Percentiles rank a stretch among this genome's conserved stretches.
phyloP scores from a whole-genome alignment of 139 green algal species.

The Closterium sp. region DNA sequence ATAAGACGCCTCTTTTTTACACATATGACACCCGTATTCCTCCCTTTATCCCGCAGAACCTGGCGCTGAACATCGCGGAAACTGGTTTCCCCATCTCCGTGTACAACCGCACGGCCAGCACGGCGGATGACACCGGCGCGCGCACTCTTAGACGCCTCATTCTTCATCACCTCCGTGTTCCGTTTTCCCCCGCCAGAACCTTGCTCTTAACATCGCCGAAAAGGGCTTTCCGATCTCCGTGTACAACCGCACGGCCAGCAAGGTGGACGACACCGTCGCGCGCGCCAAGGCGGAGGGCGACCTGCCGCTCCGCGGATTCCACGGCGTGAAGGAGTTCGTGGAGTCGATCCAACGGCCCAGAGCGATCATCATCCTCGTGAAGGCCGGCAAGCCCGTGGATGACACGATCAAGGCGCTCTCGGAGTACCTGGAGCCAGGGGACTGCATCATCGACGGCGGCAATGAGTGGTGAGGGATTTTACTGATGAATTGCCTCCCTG shows the following conservation, averaged over 20 bases:
- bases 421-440: conserved; percentile 86
- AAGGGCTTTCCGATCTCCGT: conserved; percentile 98
- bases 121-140: background rate
- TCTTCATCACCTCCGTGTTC: too few relatives aligned
- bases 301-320: conserved; percentile 74
- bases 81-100: background rate
- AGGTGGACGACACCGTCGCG: conserved; percentile 89
- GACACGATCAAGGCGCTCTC: conserved; percentile 84
- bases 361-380: conserved; percentile 94
- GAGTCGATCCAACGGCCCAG: conserved; percentile 85
- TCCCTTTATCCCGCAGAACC: too few relatives aligned
- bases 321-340: conserved; percentile 93
- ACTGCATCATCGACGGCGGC: conserved; percentile 96
- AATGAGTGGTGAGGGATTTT: conserved; percentile 56
- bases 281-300: conserved; percentile 85
- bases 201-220: conserved; percentile 97
- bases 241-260: conserved; percentile 90
- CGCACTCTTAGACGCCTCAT: too few relatives aligned
- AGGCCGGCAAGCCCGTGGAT: conserved; percentile 94
- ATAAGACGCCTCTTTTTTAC: too few relatives aligned
- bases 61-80: background rate
- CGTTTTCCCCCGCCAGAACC: conserved; percentile 72
- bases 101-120: background rate
- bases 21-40: too few relatives aligned
- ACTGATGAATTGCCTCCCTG: too few relatives aligned